Conservation (phyloP, 1,139 yeast genomes). For the Neolecta irregularis region DNA sequence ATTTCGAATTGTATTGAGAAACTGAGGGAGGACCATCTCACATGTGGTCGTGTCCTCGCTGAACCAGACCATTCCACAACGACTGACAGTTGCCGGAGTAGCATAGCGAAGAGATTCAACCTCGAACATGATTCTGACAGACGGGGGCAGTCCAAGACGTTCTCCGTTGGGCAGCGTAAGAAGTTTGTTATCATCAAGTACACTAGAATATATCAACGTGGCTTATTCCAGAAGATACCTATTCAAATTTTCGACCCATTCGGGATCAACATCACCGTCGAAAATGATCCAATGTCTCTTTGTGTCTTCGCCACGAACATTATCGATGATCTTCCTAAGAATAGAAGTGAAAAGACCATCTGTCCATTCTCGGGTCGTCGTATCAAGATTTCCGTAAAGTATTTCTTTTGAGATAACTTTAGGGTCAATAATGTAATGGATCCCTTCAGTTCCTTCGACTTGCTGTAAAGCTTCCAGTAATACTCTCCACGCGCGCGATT, state of each 20-base stretch:
- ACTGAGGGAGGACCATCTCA: conserved; percentile 20
- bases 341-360: conserved; percentile 73
- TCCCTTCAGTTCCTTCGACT: conserved; percentile 28
- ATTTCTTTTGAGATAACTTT: conserved; percentile 53
- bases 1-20: conserved; percentile 16
- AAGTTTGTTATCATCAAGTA: conserved; percentile 70
- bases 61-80: conserved; percentile 85
- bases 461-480: conserved; percentile 33
- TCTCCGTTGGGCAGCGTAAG: conserved; percentile 86
- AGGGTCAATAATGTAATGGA: conserved; percentile 46
- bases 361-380: conserved; percentile 76
- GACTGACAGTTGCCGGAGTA: conserved; percentile 81
- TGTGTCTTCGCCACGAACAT: conserved; percentile 40
- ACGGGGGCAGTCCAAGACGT: conserved; percentile 49
- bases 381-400: conserved; percentile 57
- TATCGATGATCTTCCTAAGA: conserved; percentile 43
- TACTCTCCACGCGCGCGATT: conserved; percentile 40
- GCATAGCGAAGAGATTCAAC: conserved; percentile 50
- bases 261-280: conserved; percentile 90
- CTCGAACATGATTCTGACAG: conserved; percentile 60
- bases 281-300: conserved; percentile 65
- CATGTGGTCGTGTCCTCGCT: conserved; percentile 27
- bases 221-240: conserved; percentile 19
- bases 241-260: conserved; percentile 83
- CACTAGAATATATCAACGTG: conserved; percentile 27